A percentile compares a stretch with the other conserved stretches of the same genome.
These are phyloP conservation scores for Osmanthus fragrans DNA, from an alignment of 257 asterid genomes.

Conservation along the genomic window DNA sequence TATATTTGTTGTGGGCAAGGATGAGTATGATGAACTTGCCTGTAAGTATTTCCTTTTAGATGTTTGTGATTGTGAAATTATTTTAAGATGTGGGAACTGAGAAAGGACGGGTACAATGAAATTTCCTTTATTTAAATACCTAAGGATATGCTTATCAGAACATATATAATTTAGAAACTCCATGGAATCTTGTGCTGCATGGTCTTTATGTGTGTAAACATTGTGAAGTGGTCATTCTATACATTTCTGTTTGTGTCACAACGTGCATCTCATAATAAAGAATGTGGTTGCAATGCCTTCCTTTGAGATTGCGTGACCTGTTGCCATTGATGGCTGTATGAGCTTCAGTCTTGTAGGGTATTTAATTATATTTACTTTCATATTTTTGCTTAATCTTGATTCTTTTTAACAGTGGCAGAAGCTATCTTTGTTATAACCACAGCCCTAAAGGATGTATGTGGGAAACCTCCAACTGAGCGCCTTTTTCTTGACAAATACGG, in stretches of 20 bases:
- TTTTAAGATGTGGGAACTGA: neutral
- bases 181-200: neutral
- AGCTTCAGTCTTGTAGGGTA: neutral
- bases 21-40: constrained; percentile 92
- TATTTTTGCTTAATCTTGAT: constrained; percentile 7
- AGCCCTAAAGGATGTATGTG: constrained; percentile 92
- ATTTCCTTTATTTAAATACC: neutral
- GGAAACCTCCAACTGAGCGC: constrained; percentile 86
- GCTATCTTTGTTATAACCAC: constrained; percentile 86
- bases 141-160: too few relatives aligned
- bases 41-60: constrained; percentile 50
- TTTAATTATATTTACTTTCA: constrained; percentile 1
- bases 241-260: neutral
- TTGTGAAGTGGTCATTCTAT: neutral
- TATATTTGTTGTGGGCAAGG: constrained; percentile 90
- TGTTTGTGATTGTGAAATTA: neutral
- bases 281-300: neutral
- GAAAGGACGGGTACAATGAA: neutral
- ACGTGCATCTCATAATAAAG: neutral
- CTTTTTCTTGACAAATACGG: constrained; percentile 95
- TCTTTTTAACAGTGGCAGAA: constrained; percentile 60
- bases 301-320: neutral
- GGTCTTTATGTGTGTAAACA: neutral
- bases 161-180: neutral
- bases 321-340: constrained; percentile 4